These are phyloP conservation scores for Eucalyptus curtisii DNA, from an alignment of 345 rosid species.

Conservation along the genomic window DNA sequence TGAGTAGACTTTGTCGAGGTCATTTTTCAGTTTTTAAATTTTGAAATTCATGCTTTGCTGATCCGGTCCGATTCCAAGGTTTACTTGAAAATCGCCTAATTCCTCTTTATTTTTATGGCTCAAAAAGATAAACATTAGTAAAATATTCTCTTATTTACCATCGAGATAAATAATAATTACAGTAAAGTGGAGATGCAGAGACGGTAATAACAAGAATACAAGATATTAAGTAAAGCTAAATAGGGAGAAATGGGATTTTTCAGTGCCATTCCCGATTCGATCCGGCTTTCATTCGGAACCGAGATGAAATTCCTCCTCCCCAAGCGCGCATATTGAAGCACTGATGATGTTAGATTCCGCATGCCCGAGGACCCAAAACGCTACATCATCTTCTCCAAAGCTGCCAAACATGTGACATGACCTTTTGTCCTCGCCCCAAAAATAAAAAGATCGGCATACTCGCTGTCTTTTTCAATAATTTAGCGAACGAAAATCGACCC, in stretches of 20 bases:
- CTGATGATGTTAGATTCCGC: neutral
- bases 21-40: neutral
- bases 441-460: neutral
- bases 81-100: fast-evolving
- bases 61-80: neutral
- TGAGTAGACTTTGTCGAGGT: neutral
- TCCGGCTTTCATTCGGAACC: neutral
- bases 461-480: neutral
- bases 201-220: neutral
- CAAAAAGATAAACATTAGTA: neutral
- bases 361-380: neutral
- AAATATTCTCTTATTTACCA: neutral
- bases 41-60: neutral
- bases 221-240: neutral
- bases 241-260: neutral
- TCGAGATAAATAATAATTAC: neutral
- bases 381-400: neutral
- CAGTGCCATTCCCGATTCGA: neutral
- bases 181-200: neutral
- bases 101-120: neutral
- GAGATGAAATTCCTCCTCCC: neutral
- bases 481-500: neutral
- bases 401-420: neutral
- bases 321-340: neutral
- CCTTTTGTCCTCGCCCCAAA: neutral